Evolutionary conservation across 2,329 filamentous ascomycete genomes (phyloP).

Genomic region (Nothophaeocryptopus gaeumannii): DNA sequence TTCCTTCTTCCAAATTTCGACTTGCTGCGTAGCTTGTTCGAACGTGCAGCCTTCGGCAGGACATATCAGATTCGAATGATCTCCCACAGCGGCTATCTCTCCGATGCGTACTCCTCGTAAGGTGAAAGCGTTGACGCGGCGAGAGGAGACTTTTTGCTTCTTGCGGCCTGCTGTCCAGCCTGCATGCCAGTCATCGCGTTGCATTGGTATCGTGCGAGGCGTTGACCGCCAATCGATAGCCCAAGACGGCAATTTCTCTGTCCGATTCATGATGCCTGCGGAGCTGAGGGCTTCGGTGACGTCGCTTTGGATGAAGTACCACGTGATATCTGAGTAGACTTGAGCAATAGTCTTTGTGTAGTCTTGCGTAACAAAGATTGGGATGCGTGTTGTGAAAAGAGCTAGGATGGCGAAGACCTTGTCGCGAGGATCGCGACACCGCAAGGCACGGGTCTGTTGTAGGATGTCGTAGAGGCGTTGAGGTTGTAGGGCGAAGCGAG

Average conservation of each 20-base stretch:
- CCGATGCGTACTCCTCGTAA: constrained; percentile 1
- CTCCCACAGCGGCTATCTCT: constrained; percentile 1
- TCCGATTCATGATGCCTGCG: not conserved
- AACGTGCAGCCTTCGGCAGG: constrained; percentile 1
- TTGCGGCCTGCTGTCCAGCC: not conserved
- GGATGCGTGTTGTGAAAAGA: not conserved
- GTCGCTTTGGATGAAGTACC: constrained; percentile 1
- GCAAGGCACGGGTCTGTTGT: not conserved
- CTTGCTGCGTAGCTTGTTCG: not conserved
- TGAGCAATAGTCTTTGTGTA: constrained; percentile 2
- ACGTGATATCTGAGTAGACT: constrained; percentile 4
- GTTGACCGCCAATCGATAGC: constrained; percentile 1
- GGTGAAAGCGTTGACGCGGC: not conserved
- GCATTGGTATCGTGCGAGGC: not conserved
- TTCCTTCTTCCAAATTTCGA: constrained; percentile 2
- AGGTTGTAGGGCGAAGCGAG: not conserved
- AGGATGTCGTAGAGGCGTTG: constrained; percentile 4
- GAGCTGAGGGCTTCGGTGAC: constrained; percentile 1
- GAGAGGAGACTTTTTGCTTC: constrained; percentile 2
- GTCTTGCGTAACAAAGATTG: not conserved
- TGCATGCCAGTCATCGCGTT: constrained; percentile 1
- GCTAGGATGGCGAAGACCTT: constrained; percentile 6
- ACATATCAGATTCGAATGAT: not conserved
- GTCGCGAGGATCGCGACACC: constrained; percentile 5
- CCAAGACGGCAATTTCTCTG: not conserved